A percentile compares a stretch with the other conserved stretches of the same genome.
Conservation (phyloP, 495 filamentous ascomycete genomes). For the Trypethelium eluteriae region DNA sequence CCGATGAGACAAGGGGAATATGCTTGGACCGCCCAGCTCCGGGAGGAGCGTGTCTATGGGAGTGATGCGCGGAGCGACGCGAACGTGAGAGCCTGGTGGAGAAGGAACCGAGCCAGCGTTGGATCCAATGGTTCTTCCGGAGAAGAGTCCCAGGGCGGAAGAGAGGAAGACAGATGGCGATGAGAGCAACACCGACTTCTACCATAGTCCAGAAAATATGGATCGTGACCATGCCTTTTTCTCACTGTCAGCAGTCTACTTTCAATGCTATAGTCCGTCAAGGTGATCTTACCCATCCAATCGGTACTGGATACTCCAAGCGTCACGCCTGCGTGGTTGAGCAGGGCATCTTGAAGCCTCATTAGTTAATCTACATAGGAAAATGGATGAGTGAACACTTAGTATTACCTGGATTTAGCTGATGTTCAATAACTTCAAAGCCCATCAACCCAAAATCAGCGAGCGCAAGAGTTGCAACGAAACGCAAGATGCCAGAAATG, state of each 20-base stretch:
- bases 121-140: slow-evolving; percentile 1
- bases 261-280: neutral
- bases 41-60: neutral
- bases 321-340: neutral
- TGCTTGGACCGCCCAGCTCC: neutral
- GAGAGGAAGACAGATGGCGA: slow-evolving; percentile 3
- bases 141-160: neutral
- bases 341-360: neutral
- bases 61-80: neutral
- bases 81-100: neutral
- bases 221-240: slow-evolving; percentile 2
- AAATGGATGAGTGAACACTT: neutral
- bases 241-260: neutral
- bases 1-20: neutral
- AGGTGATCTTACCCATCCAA: neutral
- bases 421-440: neutral
- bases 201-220: slow-evolving; percentile 4
- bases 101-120: slow-evolving; percentile 3
- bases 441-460: neutral
- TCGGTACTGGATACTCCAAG: slow-evolving; percentile 1
- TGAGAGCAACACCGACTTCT: slow-evolving; percentile 3
- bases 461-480: slow-evolving; percentile 4
- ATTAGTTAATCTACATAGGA: neutral
- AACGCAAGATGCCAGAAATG: neutral
- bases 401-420: neutral